Base-by-base conservation (phyloP, 352 stramenopile genomes). In the Stephanocyclus meneghinianus region DNA sequence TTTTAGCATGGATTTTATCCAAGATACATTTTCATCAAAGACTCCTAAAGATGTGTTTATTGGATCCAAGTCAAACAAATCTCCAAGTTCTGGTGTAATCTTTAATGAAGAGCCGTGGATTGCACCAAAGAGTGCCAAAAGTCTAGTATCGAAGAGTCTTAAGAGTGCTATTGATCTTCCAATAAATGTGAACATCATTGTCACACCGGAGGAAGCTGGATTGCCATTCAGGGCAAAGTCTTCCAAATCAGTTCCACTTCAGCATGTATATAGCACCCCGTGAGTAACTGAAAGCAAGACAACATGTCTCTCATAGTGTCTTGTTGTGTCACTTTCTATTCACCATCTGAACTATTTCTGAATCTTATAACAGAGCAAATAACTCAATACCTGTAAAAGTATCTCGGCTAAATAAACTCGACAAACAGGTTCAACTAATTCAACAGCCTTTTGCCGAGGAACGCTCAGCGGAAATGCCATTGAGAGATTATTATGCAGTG, bases 181-280 rank as follows among this genome's bases (percentile, higher is more conserved):
- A 15, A 13, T 16, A 26, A 37, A 29, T 21, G 11, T 32, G 21
- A 51, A 10, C 15, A 65, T 51, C 6, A 29, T 32, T 10, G 26
- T 65, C 30, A 65, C 32, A 2, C 57, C 57, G 29, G 57, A 65
- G 35, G 57, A 65, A 32, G 57, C 57, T 21, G 57, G 57, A 4
- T 32, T 65, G 35, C 57, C 57, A 16, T 65, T 65, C 35, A 65
- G 57, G 50, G 30, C 57, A 51, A 65, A 65, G 57, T 65, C 35
- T 51, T 50, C 57, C 10, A 65, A 65, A 15, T 51, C 57, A 51
- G 32, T 65, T 13, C 57, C 57, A 32, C 11, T 65, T 18, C 11
- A 37, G 35, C 35, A 37, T n/a, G 15, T 65, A 11, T 32, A 65
- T 18, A 51, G 18, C 50, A 62, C 11, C 4, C 7, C 13, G 29